These are phyloP conservation scores for Ambrosia trifida DNA, from an alignment of 129 eudicot species.

Conservation along the genomic window DNA sequence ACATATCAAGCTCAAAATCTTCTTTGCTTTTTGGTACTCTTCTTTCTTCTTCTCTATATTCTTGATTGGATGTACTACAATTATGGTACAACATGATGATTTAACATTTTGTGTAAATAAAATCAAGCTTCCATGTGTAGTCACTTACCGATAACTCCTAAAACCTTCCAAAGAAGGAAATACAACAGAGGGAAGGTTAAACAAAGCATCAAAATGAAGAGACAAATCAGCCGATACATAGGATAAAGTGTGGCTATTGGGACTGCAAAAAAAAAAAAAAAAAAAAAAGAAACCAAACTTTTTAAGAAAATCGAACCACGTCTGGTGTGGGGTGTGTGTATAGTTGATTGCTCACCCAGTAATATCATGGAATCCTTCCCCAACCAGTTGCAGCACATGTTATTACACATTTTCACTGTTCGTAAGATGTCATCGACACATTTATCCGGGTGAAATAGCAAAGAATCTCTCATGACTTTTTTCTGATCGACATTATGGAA, in stretches of 20 bases:
- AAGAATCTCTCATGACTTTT: background rate
- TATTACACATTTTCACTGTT: background rate
- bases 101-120: background rate
- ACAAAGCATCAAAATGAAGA: background rate
- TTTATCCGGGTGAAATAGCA: background rate
- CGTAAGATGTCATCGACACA: background rate
- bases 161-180: slow-evolving; percentile 3
- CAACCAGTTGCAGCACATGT: background rate
- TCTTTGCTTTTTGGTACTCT: slow-evolving; percentile 1
- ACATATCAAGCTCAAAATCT: slow-evolving; percentile 7
- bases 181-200: slow-evolving; percentile 1
- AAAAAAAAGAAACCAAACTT: too few species aligned
- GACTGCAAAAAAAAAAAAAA: too few species aligned
- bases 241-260: background rate
- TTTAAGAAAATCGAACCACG: too few species aligned
- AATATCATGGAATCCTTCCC: background rate
- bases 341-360: background rate
- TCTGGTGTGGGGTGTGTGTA: too few species aligned
- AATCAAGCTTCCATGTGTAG: background rate
- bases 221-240: slow-evolving; percentile 5
- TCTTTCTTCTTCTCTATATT: slow-evolving; percentile 8
- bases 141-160: slow-evolving; percentile 4
- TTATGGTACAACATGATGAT: background rate
- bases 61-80: slow-evolving; percentile 1
- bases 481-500: background rate